Conservation (phyloP, 1,284 basidiomycete genomes). For the Golubevia pallescens region DNA sequence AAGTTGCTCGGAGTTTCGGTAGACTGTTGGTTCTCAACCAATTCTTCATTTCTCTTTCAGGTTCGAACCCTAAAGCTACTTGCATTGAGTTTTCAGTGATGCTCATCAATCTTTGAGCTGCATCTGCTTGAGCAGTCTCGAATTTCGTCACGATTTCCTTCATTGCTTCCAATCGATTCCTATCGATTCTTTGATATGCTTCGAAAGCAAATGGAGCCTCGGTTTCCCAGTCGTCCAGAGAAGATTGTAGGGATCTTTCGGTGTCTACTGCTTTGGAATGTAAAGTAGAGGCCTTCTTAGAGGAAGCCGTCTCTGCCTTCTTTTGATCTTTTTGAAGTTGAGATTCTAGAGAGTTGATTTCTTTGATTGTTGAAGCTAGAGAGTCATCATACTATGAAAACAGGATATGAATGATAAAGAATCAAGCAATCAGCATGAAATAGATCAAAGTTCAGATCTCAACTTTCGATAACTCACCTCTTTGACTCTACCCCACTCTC, state of each 20-base stretch:
- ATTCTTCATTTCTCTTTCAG: slow-evolving; percentile 46
- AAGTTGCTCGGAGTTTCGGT: background rate
- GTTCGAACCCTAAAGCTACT: slow-evolving; percentile 39
- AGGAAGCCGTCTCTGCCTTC: slow-evolving; percentile 45
- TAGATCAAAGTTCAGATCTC: background rate
- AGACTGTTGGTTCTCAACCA: slow-evolving; percentile 11
- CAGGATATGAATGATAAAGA: background rate
- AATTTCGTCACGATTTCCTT: slow-evolving; percentile 50
- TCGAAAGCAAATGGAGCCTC: slow-evolving; percentile 45
- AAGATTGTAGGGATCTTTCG: slow-evolving; percentile 31
- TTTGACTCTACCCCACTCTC: slow-evolving; percentile 42
- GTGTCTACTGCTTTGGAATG: slow-evolving; percentile 43
- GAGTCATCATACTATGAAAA: slow-evolving; percentile 39
- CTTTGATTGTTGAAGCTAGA: slow-evolving; percentile 38
- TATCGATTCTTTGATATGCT: slow-evolving; percentile 51
- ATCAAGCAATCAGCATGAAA: background rate
- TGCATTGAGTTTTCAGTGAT: slow-evolving; percentile 51
- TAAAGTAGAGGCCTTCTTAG: slow-evolving; percentile 41
- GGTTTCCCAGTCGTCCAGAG: slow-evolving; percentile 41
- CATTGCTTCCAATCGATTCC: slow-evolving; percentile 44
- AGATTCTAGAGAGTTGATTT: slow-evolving; percentile 50
- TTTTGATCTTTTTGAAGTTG: slow-evolving; percentile 54
- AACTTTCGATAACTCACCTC: slow-evolving; percentile 8
- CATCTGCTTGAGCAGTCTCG: slow-evolving; percentile 46
- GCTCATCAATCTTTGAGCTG: slow-evolving; percentile 41